Evolutionary conservation across 2,329 filamentous ascomycete genomes (phyloP), one percentile per base, ranked within the genome.

Genomic region (Didymella lethalis): DNA sequence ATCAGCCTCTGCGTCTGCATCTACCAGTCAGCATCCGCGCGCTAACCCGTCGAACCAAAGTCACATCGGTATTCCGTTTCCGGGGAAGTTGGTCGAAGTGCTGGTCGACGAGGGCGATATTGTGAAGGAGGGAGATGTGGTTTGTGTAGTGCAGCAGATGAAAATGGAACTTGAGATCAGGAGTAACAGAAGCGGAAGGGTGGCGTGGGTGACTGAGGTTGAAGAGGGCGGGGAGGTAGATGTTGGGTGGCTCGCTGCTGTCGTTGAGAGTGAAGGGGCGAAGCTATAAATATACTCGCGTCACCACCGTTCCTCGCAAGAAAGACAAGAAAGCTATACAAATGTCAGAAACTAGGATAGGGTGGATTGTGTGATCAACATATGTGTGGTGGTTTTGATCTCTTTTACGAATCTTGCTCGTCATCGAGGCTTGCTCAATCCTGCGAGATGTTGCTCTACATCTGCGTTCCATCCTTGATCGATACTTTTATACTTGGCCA

Each of bases 131-230:
- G 84, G 85, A 1, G 81, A 87, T 29, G 81, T 85, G 0, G 74
- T 89, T 0, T 63, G 84, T 78, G 85, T 89, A 18, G 82, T 89
- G 20, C 84, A 85, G 72, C 86, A 89, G 73, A 88, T 88, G 86
- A 89, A 89, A 74, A 89, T 89, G 86, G 87, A 89, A 63, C 73
- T 89, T n/a, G 87, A 89, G 65, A 82, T 89, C 2, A 73, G 87
- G 23, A 80, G 79, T 54, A 77, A 79, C 16, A 77, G 78, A 4
- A 75, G 77, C 1, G 86, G 86, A 0, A 70, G 67, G 2, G 79
- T 85, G 4, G 75, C 69, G 1, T 87, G 84, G 82, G 79, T 83
- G 0, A 77, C 79, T 47, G 83, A 86, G 48, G 79, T 79, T 45
- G 82, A 85, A 36, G 83, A 86, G 45, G 83, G 79, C 6, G 81